Evolutionary conservation across 257 asterid species (phyloP), one percentile per base, ranked within the genome.

Genomic region (Nicotiana undulata): DNA sequence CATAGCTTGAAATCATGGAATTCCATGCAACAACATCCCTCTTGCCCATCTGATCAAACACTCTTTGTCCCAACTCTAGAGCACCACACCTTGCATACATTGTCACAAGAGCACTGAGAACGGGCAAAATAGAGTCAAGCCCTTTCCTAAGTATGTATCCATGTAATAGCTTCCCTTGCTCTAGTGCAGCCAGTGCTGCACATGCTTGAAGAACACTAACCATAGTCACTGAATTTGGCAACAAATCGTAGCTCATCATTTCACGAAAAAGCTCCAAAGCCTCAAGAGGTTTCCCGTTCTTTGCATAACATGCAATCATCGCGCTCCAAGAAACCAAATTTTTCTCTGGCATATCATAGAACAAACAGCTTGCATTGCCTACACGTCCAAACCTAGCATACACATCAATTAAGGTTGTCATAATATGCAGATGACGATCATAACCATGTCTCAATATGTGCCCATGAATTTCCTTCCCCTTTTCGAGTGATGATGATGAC

Each of bases 241-340:
- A 72, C 83, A 89, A 56, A 53, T 82, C 89, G 55, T 83, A 89
- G 31, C 81, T 86, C 91, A 94, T 87, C 94, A 93, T 88, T 82
- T 90, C 88, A 10, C 86, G 84, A 80, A 94, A 91, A 85, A 94
- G 81, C 75, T 90, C 89, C 37, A 93, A 86, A 3, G 98, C 98
- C 24, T 91, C 95, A 26, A 85, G 85, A 6, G 98, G 88, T 87
- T 77, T 90, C 20, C 89, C 94, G 11, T 93, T 94, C 86, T 90
- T 94, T 0, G 97, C 89, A 20, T 87, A 92, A 56, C 98, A 94
- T 0, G 95, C 90, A 26, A 94, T 90, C 97, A 94, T 90, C 4
- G 98, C 97, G 65, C 91, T 94, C 98, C 98, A 94, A 75, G 98
- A 93, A 75, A 94, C 98, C 76, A 93, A 86, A 84, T 93, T 94